Evolutionary conservation across 768 basidiomycete genomes (phyloP).

Genomic region (Tylopilus intermedius): DNA sequence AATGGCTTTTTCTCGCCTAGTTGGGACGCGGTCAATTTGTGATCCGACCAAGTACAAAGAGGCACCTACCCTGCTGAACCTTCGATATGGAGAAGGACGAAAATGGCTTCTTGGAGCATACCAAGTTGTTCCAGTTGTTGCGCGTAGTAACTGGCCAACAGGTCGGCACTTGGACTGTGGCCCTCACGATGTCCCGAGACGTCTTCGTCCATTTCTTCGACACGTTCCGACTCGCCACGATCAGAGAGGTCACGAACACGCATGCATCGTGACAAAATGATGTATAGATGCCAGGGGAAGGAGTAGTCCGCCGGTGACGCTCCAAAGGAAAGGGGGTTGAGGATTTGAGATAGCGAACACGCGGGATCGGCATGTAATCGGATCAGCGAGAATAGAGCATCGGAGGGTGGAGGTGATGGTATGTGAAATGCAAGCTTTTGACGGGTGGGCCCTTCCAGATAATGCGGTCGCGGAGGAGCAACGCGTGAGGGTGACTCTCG

Average conservation of each 20-base stretch:
- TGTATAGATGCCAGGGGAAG: slow-evolving; percentile 89
- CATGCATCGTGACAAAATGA: slow-evolving; percentile 79
- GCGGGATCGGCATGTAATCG: slow-evolving; percentile 70
- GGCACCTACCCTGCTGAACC: slow-evolving; percentile 64
- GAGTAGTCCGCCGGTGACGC: slow-evolving; percentile 75
- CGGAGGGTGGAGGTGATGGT: slow-evolving; percentile 44
- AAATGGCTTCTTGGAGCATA: slow-evolving; percentile 79
- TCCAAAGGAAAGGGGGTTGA: slow-evolving; percentile 70
- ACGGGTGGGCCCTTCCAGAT: slow-evolving; percentile 33
- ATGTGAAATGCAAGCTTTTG: slow-evolving; percentile 38
- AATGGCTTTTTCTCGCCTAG: slow-evolving; percentile 77
- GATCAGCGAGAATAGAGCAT: slow-evolving; percentile 80
- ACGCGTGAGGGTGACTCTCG: slow-evolving; percentile 37
- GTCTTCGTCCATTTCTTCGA: slow-evolving; percentile 35
- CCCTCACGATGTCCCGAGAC: slow-evolving; percentile 57
- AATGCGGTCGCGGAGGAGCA: slow-evolving; percentile 58
- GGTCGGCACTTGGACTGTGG: slow-evolving; percentile 78
- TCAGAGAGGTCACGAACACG: slow-evolving; percentile 86
- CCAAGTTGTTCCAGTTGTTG: slow-evolving; percentile 78
- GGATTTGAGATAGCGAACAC: slow-evolving; percentile 61
- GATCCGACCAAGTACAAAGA: not conserved
- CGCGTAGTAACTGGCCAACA: slow-evolving; percentile 80
- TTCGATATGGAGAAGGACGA: slow-evolving; percentile 87
- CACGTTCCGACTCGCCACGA: slow-evolving; percentile 46
- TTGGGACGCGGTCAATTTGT: slow-evolving; percentile 6